phyloP scores from a whole-genome alignment of 1,284 basidiomycete genomes.

The Puccinia hordei region DNA sequence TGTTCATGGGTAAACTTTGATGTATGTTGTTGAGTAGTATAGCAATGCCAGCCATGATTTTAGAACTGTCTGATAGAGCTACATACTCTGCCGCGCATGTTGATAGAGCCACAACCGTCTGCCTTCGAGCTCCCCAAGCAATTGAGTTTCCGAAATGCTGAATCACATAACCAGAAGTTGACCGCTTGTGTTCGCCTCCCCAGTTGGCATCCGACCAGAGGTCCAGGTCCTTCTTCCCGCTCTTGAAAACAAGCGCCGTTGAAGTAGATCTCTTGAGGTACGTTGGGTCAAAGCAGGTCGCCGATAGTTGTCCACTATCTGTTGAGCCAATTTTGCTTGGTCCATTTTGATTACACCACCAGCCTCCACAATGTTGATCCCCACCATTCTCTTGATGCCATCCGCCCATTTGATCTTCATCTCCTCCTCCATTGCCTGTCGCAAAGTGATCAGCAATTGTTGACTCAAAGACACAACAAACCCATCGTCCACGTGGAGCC shows the following conservation, averaged over 20 bases:
- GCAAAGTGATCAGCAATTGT: background rate
- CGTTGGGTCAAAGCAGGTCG: too few relatives aligned
- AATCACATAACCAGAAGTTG: background rate
- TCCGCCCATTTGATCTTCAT: background rate
- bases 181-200: conserved; percentile 12
- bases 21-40: background rate
- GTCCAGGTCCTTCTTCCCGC: too few relatives aligned
- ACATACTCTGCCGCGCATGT: background rate
- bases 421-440: background rate
- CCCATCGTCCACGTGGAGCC: background rate
- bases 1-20: background rate
- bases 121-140: conserved; percentile 3
- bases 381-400: background rate
- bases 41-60: background rate
- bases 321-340: too few relatives aligned
- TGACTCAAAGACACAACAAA: background rate
- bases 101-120: background rate
- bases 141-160: background rate
- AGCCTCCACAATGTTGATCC: background rate
- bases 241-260: too few relatives aligned
- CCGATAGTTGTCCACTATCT: too few relatives aligned
- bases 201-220: conserved; percentile 22
- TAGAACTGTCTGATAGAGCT: background rate
- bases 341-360: too few relatives aligned
- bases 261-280: too few relatives aligned